phyloP scores from a whole-genome alignment of 2,329 filamentous ascomycete genomes.

The Botrytis aclada region DNA sequence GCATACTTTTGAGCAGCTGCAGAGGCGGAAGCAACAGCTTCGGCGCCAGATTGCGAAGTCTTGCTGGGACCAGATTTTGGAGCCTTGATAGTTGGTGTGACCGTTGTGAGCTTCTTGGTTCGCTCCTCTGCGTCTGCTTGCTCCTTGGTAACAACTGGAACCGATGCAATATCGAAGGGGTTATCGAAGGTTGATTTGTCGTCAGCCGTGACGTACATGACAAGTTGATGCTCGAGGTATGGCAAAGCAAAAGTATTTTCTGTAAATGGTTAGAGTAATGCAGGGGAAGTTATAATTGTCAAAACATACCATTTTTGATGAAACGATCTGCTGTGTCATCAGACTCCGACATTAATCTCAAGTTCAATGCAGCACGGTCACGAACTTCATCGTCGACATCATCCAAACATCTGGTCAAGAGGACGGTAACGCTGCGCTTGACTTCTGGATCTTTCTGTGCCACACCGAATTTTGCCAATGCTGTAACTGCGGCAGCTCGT shows the following conservation, averaged over 20 bases:
- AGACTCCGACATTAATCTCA: slow-evolving; percentile 80
- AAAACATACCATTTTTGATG: slow-evolving; percentile 77
- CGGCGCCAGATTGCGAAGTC: slow-evolving; percentile 63
- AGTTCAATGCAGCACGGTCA: slow-evolving; percentile 88
- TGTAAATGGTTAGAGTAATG: slow-evolving; percentile 37
- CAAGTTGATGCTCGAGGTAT: slow-evolving; percentile 93
- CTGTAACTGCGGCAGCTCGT: slow-evolving; percentile 90
- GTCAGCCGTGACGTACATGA: slow-evolving; percentile 94
- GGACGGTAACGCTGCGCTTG: slow-evolving; percentile 89
- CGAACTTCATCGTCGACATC: slow-evolving; percentile 97
- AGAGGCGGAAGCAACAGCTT: slow-evolving; percentile 71
- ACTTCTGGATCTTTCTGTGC: slow-evolving; percentile 95
- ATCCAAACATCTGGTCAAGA: slow-evolving; percentile 89
- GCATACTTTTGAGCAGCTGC: slow-evolving; percentile 85
- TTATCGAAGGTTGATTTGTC: slow-evolving; percentile 79
- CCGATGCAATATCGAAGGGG: slow-evolving; percentile 86
- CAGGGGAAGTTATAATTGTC: slow-evolving; percentile 18
- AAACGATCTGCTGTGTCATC: slow-evolving; percentile 83
- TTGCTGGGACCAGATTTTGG: slow-evolving; percentile 78
- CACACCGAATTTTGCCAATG: slow-evolving; percentile 94
- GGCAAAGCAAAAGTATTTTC: slow-evolving; percentile 95
- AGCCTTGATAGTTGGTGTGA: slow-evolving; percentile 89
- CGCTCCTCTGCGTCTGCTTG: slow-evolving; percentile 95
- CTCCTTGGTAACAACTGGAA: slow-evolving; percentile 91
- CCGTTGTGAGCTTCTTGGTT: slow-evolving; percentile 93